phyloP scores from a whole-genome alignment of 495 filamentous ascomycete genomes.

The Daldinia vernicosa region DNA sequence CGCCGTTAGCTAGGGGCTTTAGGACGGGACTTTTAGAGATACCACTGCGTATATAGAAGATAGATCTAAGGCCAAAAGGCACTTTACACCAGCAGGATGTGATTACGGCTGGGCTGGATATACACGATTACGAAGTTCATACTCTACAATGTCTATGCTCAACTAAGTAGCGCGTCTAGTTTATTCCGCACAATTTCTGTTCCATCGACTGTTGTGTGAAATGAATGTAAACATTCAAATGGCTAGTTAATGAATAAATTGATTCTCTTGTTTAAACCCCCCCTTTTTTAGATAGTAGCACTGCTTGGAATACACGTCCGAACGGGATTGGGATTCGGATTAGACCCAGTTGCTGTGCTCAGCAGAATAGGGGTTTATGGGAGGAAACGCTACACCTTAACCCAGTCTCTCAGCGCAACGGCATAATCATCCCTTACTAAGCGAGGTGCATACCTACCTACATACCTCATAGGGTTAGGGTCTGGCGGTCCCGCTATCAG shows the following conservation, averaged over 20 bases:
- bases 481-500: neutral
- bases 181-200: too few species aligned
- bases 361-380: neutral
- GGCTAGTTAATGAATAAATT: too few species aligned
- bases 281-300: neutral
- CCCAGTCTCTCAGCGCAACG: neutral
- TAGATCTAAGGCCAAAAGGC: slow-evolving; percentile 20
- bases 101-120: slow-evolving; percentile 33
- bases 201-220: too few species aligned
- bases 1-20: slow-evolving; percentile 19
- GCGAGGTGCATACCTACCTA: neutral
- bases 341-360: neutral
- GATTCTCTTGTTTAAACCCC: neutral
- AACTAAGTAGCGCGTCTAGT: too few species aligned
- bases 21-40: slow-evolving; percentile 24
- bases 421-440: neutral
- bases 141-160: neutral
- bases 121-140: slow-evolving; percentile 8
- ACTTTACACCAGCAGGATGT: slow-evolving; percentile 12
- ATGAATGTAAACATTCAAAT: too few species aligned
- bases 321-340: neutral
- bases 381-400: neutral
- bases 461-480: neutral
- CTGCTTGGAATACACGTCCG: neutral
- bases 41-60: slow-evolving; percentile 32